These are phyloP conservation scores for Saraca asoca DNA, from an alignment of 331 rosid species.

Conservation along the genomic window DNA sequence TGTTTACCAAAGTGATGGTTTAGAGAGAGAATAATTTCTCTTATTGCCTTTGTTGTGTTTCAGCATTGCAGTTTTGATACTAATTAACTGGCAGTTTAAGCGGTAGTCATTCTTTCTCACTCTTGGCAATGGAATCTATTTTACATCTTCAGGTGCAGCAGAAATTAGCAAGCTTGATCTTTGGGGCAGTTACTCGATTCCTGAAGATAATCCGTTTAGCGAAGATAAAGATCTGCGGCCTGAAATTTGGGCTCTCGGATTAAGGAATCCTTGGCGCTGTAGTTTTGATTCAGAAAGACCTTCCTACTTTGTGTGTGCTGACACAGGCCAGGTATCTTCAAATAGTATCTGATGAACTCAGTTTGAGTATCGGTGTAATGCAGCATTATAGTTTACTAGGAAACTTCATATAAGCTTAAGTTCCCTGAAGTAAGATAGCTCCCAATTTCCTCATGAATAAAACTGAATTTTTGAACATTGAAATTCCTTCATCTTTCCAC, in stretches of 20 bases:
- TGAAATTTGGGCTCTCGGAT: constrained; percentile 84
- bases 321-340: constrained; percentile 67
- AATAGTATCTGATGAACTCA: background rate
- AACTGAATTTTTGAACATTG: background rate
- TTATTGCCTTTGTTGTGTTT: background rate
- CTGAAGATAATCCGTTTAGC: constrained; percentile 73
- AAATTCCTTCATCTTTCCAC: background rate
- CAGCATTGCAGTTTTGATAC: background rate
- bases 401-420: background rate
- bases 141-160: constrained; percentile 52
- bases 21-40: background rate
- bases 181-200: constrained; percentile 90
- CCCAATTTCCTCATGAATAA: constrained; percentile 16
- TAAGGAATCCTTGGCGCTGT: constrained; percentile 96
- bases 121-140: constrained; percentile 15
- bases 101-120: background rate
- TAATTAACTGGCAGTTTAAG: background rate
- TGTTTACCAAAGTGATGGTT: background rate
- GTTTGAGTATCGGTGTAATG: background rate
- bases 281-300: constrained; percentile 84
- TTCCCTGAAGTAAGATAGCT: background rate
- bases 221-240: constrained; percentile 60
- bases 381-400: background rate
- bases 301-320: constrained; percentile 85
- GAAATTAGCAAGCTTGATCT: constrained; percentile 60